Evolutionary conservation across 164 flowering plant genomes (phyloP), one percentile per base, ranked within the genome.

Genomic region (Dillenia suffruticosa): DNA sequence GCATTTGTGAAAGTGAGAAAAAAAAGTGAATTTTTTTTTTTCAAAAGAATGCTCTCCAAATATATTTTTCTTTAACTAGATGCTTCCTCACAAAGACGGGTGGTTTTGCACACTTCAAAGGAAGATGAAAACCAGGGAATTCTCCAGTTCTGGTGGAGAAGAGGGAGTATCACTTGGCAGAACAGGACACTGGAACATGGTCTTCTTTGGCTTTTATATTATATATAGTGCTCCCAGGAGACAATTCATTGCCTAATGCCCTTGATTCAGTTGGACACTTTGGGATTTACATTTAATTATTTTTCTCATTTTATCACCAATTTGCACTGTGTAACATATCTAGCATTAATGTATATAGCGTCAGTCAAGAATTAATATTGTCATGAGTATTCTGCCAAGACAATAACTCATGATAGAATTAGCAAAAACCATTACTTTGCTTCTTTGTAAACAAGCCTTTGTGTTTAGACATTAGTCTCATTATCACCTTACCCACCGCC

Each of bases 121-220:
- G 82, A 81, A 69, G 85, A 79, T 82, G 81, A 83, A 75, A 73
- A 59, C 57, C 76, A 70, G 67, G 58, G 71, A 76, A 71, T 81
- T 76, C 78, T 65, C 63, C 72, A 46, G 74, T 74, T 76, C 65
- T 56, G 76, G 66, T 49, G 70, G 17, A 54, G 58, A 22, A 59
- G 49, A 48, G 47, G 56, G 40, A 40, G 40, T 14, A 59, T 64
- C 58, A 49, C 59, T 60, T 44, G 57, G 44, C 44, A 49, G 12
- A 44, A 59, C 40, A 63, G 47, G 43, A 51, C 70, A 51, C 58
- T 59, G 51, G 57, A 71, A 46, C 68, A 64, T 52, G 70, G 63
- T 68, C 71, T 77, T 63, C 76, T 79, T 75, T 72, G 78, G 78
- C 79, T 68, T 72, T 59, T 71, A 45, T 59, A 51, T 15, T 70